These are phyloP conservation scores for Centaurea solstitialis DNA, from an alignment of 129 eudicot species.

Conservation along the genomic window DNA sequence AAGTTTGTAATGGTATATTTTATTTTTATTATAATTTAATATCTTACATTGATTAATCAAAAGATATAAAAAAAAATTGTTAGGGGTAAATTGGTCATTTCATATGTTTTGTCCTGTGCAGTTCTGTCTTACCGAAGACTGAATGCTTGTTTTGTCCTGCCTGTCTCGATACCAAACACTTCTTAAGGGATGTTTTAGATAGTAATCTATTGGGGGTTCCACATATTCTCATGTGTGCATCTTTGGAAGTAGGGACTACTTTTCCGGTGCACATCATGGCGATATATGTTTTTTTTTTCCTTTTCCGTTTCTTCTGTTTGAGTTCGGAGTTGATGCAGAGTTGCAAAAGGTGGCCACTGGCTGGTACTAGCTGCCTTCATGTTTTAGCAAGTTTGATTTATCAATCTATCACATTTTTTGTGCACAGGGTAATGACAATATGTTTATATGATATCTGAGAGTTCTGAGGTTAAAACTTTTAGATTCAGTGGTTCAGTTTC, in stretches of 20 bases:
- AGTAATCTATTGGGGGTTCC: background rate
- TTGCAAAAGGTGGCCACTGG: background rate
- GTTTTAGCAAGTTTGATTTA: background rate
- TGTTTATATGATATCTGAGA: background rate
- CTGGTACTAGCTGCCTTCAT: background rate
- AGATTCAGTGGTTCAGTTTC: background rate
- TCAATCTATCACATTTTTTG: background rate
- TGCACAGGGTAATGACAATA: background rate
- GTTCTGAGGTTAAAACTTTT: background rate
- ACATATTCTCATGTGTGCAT: background rate
- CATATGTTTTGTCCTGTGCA: no score
- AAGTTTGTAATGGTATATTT: no score
- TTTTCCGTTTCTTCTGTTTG: background rate
- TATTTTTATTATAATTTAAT: no score
- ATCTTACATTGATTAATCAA: no score
- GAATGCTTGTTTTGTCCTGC: no score
- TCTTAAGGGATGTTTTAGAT: background rate
- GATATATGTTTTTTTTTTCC: background rate
- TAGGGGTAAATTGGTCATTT: no score
- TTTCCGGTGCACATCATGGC: background rate
- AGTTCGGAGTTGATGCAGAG: background rate
- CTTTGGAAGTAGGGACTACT: background rate
- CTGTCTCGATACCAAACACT: no score
- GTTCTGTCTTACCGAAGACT: no score
- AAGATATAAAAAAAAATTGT: no score